Percentiles rank a stretch among this genome's conserved stretches.
phyloP scores from a whole-genome alignment of 306 rosid species.

The Medicago lupulina region DNA sequence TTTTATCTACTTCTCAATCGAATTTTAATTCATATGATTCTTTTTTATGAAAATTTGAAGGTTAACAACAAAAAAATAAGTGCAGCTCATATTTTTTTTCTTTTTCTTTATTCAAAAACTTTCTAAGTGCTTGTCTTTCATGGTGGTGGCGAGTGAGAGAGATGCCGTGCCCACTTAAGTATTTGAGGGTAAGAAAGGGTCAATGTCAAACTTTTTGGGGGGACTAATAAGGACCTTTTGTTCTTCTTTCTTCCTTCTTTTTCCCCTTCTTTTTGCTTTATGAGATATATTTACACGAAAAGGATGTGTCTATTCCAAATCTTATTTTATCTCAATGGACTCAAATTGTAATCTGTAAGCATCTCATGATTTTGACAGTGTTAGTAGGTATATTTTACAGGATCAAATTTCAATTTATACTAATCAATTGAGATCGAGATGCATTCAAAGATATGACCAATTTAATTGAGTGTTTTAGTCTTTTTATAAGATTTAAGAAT shows the following conservation, averaged over 20 bases:
- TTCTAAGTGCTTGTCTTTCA: slow-evolving; percentile 47
- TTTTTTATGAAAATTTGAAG: too few relatives aligned
- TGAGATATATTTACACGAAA: slow-evolving; percentile 22
- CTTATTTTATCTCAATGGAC: slow-evolving; percentile 8
- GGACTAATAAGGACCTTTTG: slow-evolving; percentile 39
- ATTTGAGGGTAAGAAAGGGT: slow-evolving; percentile 47
- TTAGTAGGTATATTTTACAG: neutral
- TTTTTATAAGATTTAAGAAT: neutral
- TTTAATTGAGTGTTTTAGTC: neutral
- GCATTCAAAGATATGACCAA: neutral
- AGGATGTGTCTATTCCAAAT: slow-evolving; percentile 22
- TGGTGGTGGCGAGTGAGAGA: slow-evolving; percentile 12
- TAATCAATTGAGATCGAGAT: neutral
- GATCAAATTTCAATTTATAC: neutral
- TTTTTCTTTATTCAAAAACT: neutral
- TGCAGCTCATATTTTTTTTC: neutral
- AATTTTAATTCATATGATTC: too few relatives aligned
- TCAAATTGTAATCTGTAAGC: neutral
- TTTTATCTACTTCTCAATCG: too few relatives aligned
- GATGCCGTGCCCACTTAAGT: slow-evolving; percentile 70
- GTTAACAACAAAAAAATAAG: too few relatives aligned
- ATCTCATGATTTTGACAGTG: slow-evolving; percentile 4
- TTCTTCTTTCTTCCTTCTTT: slow-evolving; percentile 1
- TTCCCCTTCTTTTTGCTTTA: slow-evolving; percentile 33
- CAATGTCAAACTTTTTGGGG: slow-evolving; percentile 53